Percentiles rank a stretch among this genome's conserved stretches.
Conservation (phyloP, 345 rosid genomes). For the Sonneratia caseolaris region DNA sequence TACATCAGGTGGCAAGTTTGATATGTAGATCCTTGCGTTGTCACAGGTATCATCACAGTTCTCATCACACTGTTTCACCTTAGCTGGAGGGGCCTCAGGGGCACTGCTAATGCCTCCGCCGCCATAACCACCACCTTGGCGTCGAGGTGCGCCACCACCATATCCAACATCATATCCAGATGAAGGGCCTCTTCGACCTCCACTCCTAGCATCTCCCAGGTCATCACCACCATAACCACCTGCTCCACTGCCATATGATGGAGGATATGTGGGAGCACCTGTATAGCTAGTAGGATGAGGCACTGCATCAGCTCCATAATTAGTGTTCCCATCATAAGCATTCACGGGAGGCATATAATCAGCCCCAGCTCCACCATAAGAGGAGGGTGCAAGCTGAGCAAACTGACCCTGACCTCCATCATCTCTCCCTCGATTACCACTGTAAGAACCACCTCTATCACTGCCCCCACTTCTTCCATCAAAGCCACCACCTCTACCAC, state of each 20-base stretch:
- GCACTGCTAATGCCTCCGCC: constrained; percentile 40
- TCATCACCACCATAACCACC: constrained; percentile 59
- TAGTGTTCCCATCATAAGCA: constrained; percentile 37
- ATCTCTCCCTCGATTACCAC: constrained; percentile 61
- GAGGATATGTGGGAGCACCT: constrained; percentile 70
- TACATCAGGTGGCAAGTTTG: constrained; percentile 94
- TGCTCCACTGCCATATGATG: constrained; percentile 65
- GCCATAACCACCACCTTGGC: constrained; percentile 19
- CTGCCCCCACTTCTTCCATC: constrained; percentile 45
- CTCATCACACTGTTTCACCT: constrained; percentile 82
- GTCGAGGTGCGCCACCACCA: constrained; percentile 44
- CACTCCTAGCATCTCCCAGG: constrained; percentile 41
- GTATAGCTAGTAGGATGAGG: constrained; percentile 83
- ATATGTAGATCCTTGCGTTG: constrained; percentile 87
- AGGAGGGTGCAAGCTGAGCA: constrained; percentile 49
- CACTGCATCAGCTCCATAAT: constrained; percentile 65
- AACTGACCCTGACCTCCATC: constrained; percentile 59
- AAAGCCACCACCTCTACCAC: constrained; percentile 36
- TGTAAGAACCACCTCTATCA: constrained; percentile 53
- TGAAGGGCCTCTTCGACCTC: constrained; percentile 26
- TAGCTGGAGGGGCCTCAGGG: constrained; percentile 31
- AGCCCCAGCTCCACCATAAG: constrained; percentile 57
- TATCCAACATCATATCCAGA: constrained; percentile 22
- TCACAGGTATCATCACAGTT: constrained; percentile 77
- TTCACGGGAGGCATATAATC: constrained; percentile 52